A percentile compares a stretch with the other conserved stretches of the same genome.
Conservation (phyloP, 179 eudicot genomes). For the Patellifolia procumbens region DNA sequence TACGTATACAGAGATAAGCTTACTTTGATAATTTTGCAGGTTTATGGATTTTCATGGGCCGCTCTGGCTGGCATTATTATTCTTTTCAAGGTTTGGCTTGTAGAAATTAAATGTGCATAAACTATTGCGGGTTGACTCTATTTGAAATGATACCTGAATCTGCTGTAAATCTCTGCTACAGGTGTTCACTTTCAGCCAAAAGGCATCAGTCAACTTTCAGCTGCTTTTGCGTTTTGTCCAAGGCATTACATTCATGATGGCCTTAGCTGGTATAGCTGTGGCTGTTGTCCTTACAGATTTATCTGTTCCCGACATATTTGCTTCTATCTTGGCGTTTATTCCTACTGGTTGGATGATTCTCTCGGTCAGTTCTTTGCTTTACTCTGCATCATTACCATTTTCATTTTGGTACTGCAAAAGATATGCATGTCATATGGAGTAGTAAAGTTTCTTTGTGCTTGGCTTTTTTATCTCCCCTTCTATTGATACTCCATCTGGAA, state of each 20-base stretch:
- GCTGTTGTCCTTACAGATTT: constrained; percentile 61
- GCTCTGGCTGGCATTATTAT: constrained; percentile 71
- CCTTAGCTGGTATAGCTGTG: constrained; percentile 66
- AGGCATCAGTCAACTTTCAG: constrained; percentile 94
- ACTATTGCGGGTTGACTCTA: not conserved
- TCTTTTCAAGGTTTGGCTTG: constrained; percentile 75
- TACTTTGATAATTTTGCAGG: constrained; percentile 37
- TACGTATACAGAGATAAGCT: not conserved
- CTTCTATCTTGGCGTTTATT: constrained; percentile 85
- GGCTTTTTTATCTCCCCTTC: not conserved
- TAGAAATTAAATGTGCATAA: not conserved
- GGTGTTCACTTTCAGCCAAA: constrained; percentile 99
- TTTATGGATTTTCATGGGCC: constrained; percentile 91
- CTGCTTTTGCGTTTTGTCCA: constrained; percentile 85
- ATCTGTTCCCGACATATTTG: constrained; percentile 72
- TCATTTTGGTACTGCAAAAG: not conserved
- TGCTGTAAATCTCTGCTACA: constrained; percentile 28
- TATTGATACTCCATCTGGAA: not conserved
- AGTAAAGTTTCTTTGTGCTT: not conserved
- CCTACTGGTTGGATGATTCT: constrained; percentile 99
- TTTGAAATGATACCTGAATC: constrained; percentile 12
- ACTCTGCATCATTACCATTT: not conserved
- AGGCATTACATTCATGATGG: constrained; percentile 84
- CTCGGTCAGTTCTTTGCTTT: constrained; percentile 55
- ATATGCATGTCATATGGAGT: not conserved